phyloP scores from a whole-genome alignment of 2,329 filamentous ascomycete species.

The Spiromastix sp. region DNA sequence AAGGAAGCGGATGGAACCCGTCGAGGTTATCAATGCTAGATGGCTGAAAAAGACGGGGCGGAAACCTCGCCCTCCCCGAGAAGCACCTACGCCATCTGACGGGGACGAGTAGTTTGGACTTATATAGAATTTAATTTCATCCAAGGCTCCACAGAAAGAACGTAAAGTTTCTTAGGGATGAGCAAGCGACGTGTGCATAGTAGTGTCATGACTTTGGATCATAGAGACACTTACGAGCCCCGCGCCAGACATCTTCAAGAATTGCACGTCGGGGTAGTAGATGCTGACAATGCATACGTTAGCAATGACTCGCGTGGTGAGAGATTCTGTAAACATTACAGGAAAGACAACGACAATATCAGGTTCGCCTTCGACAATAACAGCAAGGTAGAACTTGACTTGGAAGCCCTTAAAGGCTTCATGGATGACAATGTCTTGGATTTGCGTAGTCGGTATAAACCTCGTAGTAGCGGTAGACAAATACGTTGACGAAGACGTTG shows the following conservation, averaged over 20 bases:
- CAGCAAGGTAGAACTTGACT: constrained; percentile 77
- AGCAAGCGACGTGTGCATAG: too few relatives aligned
- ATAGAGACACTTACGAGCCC: constrained; percentile 70
- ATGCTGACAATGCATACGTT: constrained; percentile 22
- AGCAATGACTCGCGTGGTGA: background rate
- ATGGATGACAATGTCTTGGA: constrained; percentile 87
- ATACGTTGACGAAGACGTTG: constrained; percentile 58
- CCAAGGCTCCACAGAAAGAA: background rate
- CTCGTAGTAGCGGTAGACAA: constrained; percentile 52
- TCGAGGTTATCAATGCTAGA: constrained; percentile 53
- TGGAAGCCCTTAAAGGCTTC: constrained; percentile 91
- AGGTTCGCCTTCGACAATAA: constrained; percentile 81
- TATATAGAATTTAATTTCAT: background rate
- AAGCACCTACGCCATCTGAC: constrained; percentile 7
- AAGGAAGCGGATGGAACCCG: constrained; percentile 45
- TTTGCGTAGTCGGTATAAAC: constrained; percentile 83
- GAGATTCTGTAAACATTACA: constrained; percentile 25
- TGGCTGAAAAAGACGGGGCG: constrained; percentile 33
- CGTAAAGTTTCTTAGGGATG: too few relatives aligned
- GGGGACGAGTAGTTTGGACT: background rate
- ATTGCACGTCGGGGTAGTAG: constrained; percentile 64
- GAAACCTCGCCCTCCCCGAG: constrained; percentile 4
- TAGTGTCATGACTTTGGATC: constrained; percentile 48
- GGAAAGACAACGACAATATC: constrained; percentile 95
- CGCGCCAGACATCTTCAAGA: constrained; percentile 84